Percentiles rank a stretch among this genome's conserved stretches.
Evolutionary conservation across 805 yeast species (phyloP).

Genomic region (Ogataea corticis): DNA sequence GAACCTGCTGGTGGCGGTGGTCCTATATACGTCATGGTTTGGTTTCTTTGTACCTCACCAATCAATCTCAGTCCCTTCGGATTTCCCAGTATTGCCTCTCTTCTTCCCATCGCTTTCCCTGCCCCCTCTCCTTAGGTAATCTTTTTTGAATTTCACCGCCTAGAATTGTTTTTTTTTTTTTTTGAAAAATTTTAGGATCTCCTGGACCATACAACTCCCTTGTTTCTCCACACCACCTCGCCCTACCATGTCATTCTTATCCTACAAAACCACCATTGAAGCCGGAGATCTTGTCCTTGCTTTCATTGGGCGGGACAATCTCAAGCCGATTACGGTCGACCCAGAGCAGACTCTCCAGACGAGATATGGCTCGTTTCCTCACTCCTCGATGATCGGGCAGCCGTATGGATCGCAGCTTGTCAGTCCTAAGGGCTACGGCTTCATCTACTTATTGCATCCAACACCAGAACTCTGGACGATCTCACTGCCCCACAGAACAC

Average conservation of each 20-base stretch:
- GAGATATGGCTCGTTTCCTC: conserved; percentile 88
- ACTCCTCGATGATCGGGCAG: conserved; percentile 75
- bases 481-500: conserved; percentile 96
- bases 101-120: too few species aligned
- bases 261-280: conserved; percentile 65
- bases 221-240: neutral
- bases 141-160: neutral
- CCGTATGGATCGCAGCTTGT: conserved; percentile 85
- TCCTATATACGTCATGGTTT: too few species aligned
- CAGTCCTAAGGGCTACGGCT: conserved; percentile 69
- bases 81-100: too few species aligned
- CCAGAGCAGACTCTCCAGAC: conserved; percentile 71
- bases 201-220: neutral
- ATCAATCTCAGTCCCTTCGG: too few species aligned
- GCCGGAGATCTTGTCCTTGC: conserved; percentile 88
- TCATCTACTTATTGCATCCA: conserved; percentile 85
- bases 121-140: neutral
- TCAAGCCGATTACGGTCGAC: conserved; percentile 70
- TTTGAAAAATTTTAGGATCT: conserved; percentile 1
- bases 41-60: too few species aligned
- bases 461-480: conserved; percentile 95
- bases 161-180: conserved; percentile 11
- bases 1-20: too few species aligned
- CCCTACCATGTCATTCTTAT: conserved; percentile 27
- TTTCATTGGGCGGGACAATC: conserved; percentile 76